phyloP scores from a whole-genome alignment of 2,329 filamentous ascomycete species.

The Cladorrhinum sp. region DNA sequence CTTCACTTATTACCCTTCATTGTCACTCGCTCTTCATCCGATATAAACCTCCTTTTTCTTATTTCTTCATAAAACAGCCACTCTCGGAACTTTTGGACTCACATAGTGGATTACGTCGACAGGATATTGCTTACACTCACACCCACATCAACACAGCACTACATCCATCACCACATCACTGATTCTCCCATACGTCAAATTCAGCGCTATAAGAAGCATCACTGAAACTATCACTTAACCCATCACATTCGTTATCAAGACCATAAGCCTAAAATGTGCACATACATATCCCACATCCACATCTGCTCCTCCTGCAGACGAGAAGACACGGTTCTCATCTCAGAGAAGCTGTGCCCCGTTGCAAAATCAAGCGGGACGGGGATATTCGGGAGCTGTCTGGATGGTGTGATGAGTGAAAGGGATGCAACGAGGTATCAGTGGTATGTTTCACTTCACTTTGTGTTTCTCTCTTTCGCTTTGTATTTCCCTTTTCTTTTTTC shows the following conservation, averaged over 20 bases:
- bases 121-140: neutral
- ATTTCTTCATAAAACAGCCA: neutral
- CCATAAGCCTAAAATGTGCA: slow-evolving; percentile 35
- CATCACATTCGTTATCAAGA: neutral
- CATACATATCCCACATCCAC: slow-evolving; percentile 39
- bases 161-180: too few species aligned
- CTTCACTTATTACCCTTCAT: neutral
- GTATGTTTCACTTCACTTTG: neutral
- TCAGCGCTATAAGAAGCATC: neutral
- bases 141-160: neutral
- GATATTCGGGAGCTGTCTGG: slow-evolving; percentile 40
- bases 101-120: neutral
- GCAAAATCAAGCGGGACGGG: slow-evolving; percentile 31
- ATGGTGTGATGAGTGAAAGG: slow-evolving; percentile 31
- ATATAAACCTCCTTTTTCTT: too few species aligned
- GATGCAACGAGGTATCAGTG: slow-evolving; percentile 35
- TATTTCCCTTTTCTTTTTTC: neutral
- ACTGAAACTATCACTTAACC: neutral
- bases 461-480: neutral
- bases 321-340: slow-evolving; percentile 42
- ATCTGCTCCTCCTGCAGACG: slow-evolving; percentile 36
- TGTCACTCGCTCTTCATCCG: neutral
- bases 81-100: too few species aligned
- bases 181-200: neutral
- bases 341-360: slow-evolving; percentile 36